phyloP scores from a whole-genome alignment of 2,329 filamentous ascomycete species.

The Aspergillus latus region DNA sequence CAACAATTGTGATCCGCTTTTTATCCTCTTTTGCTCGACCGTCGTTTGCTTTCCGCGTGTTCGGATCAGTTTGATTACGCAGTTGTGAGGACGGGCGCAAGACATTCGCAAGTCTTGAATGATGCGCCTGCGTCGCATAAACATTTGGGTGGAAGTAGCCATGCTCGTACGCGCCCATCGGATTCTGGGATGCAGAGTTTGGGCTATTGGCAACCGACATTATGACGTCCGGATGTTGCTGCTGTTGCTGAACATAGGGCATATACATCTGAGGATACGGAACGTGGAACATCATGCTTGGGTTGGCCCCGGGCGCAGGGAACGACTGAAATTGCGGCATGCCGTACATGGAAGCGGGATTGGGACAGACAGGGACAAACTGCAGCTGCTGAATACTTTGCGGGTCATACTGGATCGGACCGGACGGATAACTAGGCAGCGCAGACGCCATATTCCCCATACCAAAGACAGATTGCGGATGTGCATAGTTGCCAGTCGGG shows the following conservation, averaged over 20 bases:
- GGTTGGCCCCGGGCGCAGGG: conserved; percentile 16
- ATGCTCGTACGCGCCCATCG: conserved; percentile 24
- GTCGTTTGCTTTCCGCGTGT: neutral
- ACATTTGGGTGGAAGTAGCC: conserved; percentile 28
- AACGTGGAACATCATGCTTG: conserved; percentile 25
- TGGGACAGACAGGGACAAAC: conserved; percentile 24
- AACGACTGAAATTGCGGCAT: conserved; percentile 30
- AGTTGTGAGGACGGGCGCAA: conserved; percentile 11
- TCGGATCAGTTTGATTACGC: conserved; percentile 4
- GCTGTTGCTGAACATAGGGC: conserved; percentile 30
- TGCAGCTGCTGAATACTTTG: conserved; percentile 28
- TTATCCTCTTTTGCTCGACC: conserved; percentile 6
- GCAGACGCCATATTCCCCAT: conserved; percentile 34
- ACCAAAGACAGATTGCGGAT: conserved; percentile 22
- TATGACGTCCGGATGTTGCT: conserved; percentile 22
- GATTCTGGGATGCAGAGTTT: conserved; percentile 22
- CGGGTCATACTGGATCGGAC: conserved; percentile 28
- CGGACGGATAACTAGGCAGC: conserved; percentile 28
- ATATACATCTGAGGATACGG: conserved; percentile 29
- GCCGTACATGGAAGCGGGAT: conserved; percentile 32
- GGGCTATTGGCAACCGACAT: conserved; percentile 13
- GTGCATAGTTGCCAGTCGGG: conserved; percentile 22
- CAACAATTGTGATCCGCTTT: conserved; percentile 33
- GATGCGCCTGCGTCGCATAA: conserved; percentile 26
- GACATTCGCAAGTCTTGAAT: conserved; percentile 10